These are phyloP conservation scores for Alternaria triticimaculans DNA, from an alignment of 2,329 filamentous ascomycete species.

Conservation along the genomic window DNA sequence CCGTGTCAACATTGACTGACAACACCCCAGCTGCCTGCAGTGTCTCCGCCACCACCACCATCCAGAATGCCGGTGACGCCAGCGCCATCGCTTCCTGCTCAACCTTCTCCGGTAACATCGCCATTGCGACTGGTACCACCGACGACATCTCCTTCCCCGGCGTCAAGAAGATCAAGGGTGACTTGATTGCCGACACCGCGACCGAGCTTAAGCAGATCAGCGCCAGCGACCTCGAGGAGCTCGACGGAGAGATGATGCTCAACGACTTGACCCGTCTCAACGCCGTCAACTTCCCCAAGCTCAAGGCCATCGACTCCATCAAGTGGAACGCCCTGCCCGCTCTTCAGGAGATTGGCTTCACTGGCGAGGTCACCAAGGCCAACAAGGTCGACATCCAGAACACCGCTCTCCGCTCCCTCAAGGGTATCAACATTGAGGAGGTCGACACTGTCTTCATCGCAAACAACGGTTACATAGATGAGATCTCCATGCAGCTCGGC, in stretches of 20 bases:
- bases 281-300: slow-evolving; percentile 68
- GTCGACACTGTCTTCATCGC: slow-evolving; percentile 75
- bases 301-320: slow-evolving; percentile 71
- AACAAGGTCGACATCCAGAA: slow-evolving; percentile 78
- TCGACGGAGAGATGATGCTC: slow-evolving; percentile 75
- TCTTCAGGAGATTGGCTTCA: slow-evolving; percentile 66
- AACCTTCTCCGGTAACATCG: slow-evolving; percentile 72
- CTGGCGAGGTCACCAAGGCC: slow-evolving; percentile 70
- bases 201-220: slow-evolving; percentile 69
- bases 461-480: slow-evolving; percentile 84
- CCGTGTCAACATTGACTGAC: slow-evolving; percentile 22
- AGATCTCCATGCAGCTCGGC: slow-evolving; percentile 77
- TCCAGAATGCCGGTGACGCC: slow-evolving; percentile 68
- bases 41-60: slow-evolving; percentile 58
- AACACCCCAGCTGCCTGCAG: slow-evolving; percentile 47
- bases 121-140: slow-evolving; percentile 64
- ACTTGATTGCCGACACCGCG: slow-evolving; percentile 59
- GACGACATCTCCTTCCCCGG: slow-evolving; percentile 69
- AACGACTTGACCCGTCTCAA: slow-evolving; percentile 72
- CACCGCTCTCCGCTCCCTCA: slow-evolving; percentile 79
- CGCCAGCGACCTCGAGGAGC: slow-evolving; percentile 66
- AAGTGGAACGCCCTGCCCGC: slow-evolving; percentile 74
- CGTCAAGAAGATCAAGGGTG: slow-evolving; percentile 65
- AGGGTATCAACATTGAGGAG: slow-evolving; percentile 80
- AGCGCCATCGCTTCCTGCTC: slow-evolving; percentile 67